Conservation (phyloP, 2,329 filamentous ascomycete genomes). For the Colletotrichum phormii region DNA sequence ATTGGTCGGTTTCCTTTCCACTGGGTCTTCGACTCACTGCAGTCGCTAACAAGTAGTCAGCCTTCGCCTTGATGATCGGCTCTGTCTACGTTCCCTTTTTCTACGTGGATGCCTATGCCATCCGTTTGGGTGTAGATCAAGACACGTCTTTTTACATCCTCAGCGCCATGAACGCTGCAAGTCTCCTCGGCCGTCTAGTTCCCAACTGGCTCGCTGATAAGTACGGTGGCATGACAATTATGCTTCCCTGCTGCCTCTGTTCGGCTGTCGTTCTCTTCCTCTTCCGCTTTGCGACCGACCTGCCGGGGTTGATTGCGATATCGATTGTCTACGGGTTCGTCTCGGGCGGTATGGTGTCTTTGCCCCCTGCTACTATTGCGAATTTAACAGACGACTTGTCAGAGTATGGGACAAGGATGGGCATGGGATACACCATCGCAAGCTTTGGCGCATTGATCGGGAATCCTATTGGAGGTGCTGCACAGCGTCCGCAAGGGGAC, state of each 20-base stretch:
- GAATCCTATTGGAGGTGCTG: slow-evolving; percentile 33
- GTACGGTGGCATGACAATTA: slow-evolving; percentile 33
- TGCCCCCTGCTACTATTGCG: slow-evolving; percentile 34
- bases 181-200: slow-evolving; percentile 34
- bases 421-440: slow-evolving; percentile 36
- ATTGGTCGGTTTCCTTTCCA: slow-evolving; percentile 4
- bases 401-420: slow-evolving; percentile 33
- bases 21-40: no score
- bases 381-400: slow-evolving; percentile 29
- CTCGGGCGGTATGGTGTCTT: slow-evolving; percentile 35
- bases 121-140: slow-evolving; percentile 23
- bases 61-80: slow-evolving; percentile 29
- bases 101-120: slow-evolving; percentile 27
- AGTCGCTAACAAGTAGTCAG: neutral
- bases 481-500: slow-evolving; percentile 5
- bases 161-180: slow-evolving; percentile 37
- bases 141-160: slow-evolving; percentile 34
- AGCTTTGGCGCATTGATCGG: slow-evolving; percentile 34
- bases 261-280: slow-evolving; percentile 27
- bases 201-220: slow-evolving; percentile 37
- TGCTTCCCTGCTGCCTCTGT: slow-evolving; percentile 28
- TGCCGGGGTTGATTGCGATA: slow-evolving; percentile 31
- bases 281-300: slow-evolving; percentile 14
- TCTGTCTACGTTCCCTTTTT: slow-evolving; percentile 34
- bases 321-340: slow-evolving; percentile 36